These are phyloP conservation scores for Oemleria cerasiformis DNA, from an alignment of 306 rosid species.

Conservation along the genomic window DNA sequence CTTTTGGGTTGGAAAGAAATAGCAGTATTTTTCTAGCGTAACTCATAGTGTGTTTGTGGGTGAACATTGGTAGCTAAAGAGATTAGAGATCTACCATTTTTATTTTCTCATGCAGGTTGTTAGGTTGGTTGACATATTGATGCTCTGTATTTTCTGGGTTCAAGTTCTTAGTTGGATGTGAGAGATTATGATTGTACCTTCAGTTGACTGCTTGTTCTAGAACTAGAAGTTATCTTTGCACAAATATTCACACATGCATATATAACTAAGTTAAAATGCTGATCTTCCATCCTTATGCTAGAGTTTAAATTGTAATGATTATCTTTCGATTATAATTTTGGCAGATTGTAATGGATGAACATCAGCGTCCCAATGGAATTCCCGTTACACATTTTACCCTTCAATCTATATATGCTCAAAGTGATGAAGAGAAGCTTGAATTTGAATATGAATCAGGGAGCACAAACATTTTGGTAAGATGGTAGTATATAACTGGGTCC, in stretches of 20 bases:
- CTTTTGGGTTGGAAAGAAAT: no score
- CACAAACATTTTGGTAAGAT: constrained; percentile 83
- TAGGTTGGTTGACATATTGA: neutral
- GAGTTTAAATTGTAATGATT: constrained; percentile 12
- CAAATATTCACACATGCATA: neutral
- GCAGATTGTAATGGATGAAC: constrained; percentile 98
- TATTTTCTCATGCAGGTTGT: neutral
- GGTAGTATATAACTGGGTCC: neutral
- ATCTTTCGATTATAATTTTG: constrained; percentile 20
- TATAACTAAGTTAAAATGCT: neutral
- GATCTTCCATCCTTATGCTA: neutral
- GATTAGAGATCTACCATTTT: neutral
- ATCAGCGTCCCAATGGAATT: constrained; percentile 87
- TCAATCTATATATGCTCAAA: constrained; percentile 89
- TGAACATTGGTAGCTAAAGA: neutral
- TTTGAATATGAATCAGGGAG: constrained; percentile 96
- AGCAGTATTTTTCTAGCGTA: no score
- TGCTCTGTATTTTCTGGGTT: neutral
- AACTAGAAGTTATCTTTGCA: neutral
- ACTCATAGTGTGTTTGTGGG: no score
- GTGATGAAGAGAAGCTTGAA: constrained; percentile 90
- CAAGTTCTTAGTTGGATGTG: neutral
- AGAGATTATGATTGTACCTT: neutral
- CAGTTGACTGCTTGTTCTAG: neutral
- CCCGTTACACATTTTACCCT: constrained; percentile 84